These are phyloP conservation scores for Pestalotiopsis sp. DNA, from an alignment of 2,329 filamentous ascomycete species.

Conservation along the genomic window DNA sequence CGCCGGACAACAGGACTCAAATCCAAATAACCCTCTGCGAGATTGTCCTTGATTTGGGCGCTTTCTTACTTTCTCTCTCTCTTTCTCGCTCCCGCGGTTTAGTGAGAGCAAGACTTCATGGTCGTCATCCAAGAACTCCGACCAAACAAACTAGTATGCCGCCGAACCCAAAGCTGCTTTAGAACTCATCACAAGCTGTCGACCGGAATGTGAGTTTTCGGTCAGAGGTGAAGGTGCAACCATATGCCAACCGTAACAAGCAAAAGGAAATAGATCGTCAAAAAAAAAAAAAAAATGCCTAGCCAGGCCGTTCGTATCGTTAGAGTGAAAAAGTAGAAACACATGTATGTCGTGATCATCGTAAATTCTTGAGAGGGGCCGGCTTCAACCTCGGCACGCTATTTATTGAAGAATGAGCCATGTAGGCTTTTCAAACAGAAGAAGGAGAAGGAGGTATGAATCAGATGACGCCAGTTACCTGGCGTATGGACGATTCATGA, in stretches of 20 bases:
- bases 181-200: not conserved
- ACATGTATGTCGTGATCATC: conserved; percentile 2
- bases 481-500: conserved; percentile 95
- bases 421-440: not conserved
- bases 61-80: too few species aligned
- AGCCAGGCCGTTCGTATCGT: conserved; percentile 2
- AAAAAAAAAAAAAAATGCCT: not conserved
- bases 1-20: not conserved
- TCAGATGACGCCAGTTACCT: conserved; percentile 44
- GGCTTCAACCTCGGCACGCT: not conserved
- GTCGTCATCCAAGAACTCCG: too few species aligned
- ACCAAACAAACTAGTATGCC: too few species aligned
- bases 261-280: not conserved
- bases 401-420: too few species aligned
- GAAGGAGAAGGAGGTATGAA: not conserved
- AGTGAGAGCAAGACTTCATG: too few species aligned
- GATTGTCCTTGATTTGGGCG: not conserved
- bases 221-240: not conserved
- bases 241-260: not conserved
- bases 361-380: not conserved
- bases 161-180: not conserved
- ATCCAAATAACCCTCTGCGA: not conserved
- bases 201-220: not conserved
- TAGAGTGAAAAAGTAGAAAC: conserved; percentile 4
- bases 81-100: too few species aligned